phyloP scores from a whole-genome alignment of 2,329 filamentous ascomycete genomes.

The Onygena corvina region DNA sequence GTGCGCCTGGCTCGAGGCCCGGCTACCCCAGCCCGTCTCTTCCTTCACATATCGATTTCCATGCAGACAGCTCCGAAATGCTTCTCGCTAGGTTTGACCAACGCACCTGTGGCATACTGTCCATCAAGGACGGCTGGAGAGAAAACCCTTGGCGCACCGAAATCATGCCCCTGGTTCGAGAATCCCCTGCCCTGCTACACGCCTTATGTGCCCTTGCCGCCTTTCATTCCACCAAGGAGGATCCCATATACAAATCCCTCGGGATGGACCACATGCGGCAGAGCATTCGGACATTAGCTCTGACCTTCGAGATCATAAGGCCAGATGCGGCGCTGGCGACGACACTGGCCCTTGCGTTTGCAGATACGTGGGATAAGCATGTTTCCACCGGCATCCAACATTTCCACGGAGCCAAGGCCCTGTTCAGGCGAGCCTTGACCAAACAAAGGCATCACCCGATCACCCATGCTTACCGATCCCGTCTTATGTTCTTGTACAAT shows the following conservation, averaged over 20 bases:
- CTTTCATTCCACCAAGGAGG: conserved; percentile 52
- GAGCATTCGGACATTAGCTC: conserved; percentile 48
- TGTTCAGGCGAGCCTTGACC: conserved; percentile 49
- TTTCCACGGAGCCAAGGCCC: conserved; percentile 52
- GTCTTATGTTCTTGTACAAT: conserved; percentile 57
- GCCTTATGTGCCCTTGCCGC: conserved; percentile 57
- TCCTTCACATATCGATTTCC: conserved; percentile 24
- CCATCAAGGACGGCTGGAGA: conserved; percentile 54
- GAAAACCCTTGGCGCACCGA: conserved; percentile 62
- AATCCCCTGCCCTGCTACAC: conserved; percentile 54
- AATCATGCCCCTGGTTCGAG: conserved; percentile 55
- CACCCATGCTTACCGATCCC: conserved; percentile 38
- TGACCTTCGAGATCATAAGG: conserved; percentile 51
- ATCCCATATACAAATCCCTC: conserved; percentile 45
- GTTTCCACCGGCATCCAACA: conserved; percentile 58
- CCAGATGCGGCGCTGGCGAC: conserved; percentile 56
- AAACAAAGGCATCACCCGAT: conserved; percentile 28
- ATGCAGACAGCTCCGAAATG: conserved; percentile 46
- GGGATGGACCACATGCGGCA: conserved; percentile 59
- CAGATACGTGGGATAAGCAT: conserved; percentile 59
- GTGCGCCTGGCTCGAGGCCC: not conserved
- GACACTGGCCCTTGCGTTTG: conserved; percentile 56
- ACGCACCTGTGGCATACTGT: conserved; percentile 58
- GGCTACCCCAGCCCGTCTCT: not conserved
- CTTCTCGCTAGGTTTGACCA: conserved; percentile 52